Conservation (phyloP, 345 rosid genomes). For the Bruguiera sexangula region DNA sequence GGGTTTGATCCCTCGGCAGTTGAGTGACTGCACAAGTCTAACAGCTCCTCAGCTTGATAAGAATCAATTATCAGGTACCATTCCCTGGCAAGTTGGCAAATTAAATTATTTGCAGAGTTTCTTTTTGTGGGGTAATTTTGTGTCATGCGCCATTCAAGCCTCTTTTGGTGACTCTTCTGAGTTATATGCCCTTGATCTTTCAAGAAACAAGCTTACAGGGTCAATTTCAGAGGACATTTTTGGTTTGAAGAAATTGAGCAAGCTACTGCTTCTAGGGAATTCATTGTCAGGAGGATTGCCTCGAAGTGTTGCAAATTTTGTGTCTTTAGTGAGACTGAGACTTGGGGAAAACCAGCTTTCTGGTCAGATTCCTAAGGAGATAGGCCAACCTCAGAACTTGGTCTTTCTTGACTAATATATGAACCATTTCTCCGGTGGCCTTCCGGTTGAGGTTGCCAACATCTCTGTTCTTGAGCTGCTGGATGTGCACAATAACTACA, state of each 20-base stretch:
- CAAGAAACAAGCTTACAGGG: constrained; percentile 85
- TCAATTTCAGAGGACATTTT: constrained; percentile 80
- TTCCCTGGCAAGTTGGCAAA: constrained; percentile 75
- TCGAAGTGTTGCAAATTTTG: constrained; percentile 57
- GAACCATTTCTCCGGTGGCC: constrained; percentile 83
- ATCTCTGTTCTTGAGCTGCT: constrained; percentile 78
- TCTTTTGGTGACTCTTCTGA: constrained; percentile 85
- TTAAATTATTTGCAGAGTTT: constrained; percentile 78
- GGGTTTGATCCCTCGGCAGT: constrained; percentile 67
- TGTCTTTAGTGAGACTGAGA: constrained; percentile 79
- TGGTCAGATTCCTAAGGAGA: constrained; percentile 77
- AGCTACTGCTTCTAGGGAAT: constrained; percentile 91
- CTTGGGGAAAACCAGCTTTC: constrained; percentile 93
- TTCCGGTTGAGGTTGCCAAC: constrained; percentile 72
- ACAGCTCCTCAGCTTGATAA: constrained; percentile 91
- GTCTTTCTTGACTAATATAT: constrained; percentile 88
- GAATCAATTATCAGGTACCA: constrained; percentile 71
- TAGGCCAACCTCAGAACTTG: constrained; percentile 80
- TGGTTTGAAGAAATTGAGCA: constrained; percentile 76
- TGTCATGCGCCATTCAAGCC: constrained; percentile 75
- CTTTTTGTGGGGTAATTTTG: constrained; percentile 86
- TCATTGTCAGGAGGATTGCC: constrained; percentile 71
- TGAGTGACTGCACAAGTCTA: constrained; percentile 81
- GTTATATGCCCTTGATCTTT: constrained; percentile 73
- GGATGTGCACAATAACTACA: constrained; percentile 83